phyloP scores from a whole-genome alignment of 176 grass and related monocot species.

The Saccharum officinarum region DNA sequence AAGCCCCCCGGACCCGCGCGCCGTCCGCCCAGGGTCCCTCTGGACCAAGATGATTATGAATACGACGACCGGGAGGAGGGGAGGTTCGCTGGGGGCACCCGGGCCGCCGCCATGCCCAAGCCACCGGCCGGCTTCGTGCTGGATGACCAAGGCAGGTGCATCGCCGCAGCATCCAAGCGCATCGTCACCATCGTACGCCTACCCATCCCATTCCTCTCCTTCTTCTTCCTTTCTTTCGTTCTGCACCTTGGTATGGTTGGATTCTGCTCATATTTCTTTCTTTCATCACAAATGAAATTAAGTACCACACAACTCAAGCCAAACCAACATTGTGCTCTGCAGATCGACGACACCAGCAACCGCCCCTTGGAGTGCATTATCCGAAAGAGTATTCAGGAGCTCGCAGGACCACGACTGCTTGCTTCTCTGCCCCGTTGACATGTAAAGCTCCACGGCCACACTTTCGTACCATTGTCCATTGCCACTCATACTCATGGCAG shows the following conservation, averaged over 20 bases:
- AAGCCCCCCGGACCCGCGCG: neutral
- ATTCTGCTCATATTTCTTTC: too few relatives aligned
- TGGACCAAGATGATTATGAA: neutral
- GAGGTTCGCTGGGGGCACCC: constrained; percentile 32
- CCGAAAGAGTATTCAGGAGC: constrained; percentile 80
- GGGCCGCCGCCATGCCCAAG: constrained; percentile 68
- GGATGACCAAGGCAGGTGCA: constrained; percentile 73
- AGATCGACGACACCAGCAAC: constrained; percentile 83
- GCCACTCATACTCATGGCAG: neutral
- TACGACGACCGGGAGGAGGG: neutral
- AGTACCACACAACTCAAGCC: too few relatives aligned
- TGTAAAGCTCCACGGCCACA: constrained; percentile 28
- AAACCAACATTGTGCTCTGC: neutral
- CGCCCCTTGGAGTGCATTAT: constrained; percentile 86
- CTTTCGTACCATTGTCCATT: neutral
- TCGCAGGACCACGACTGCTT: constrained; percentile 76
- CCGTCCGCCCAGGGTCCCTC: constrained; percentile 4
- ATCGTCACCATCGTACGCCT: constrained; percentile 65
- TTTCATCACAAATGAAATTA: neutral
- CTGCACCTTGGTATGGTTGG: neutral
- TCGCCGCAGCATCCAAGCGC: constrained; percentile 71
- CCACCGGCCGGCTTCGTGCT: constrained; percentile 85
- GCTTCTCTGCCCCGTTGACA: constrained; percentile 91
- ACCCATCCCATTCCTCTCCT: neutral
- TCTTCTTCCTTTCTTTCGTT: neutral